Evolutionary conservation across 768 basidiomycete species (phyloP), one percentile per base, ranked within the genome.

Genomic region (Jaapia argillacea): DNA sequence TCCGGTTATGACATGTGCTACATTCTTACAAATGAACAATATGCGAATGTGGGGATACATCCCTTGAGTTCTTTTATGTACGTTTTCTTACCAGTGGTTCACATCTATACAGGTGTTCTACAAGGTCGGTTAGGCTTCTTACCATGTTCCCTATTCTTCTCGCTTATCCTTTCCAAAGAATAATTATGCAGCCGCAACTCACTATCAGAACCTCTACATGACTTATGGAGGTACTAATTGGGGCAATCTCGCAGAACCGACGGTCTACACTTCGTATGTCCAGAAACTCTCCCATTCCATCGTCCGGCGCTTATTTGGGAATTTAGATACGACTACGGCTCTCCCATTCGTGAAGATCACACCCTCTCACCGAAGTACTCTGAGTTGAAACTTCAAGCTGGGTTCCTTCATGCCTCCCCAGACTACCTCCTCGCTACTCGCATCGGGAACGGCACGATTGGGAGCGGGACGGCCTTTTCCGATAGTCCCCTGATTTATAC

Each of bases 1-100:
- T 46, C 55, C 14, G 53, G 56, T 18, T 57, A 57, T 26, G 56
- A 56, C 31, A 41, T 41, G 22, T 57, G 56, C 40, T 56, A 53
- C 41, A 31, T 45, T 21, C 47, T 57, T 10, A 44, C 44, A 3
- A 51, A 51, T 35, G 48, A 51, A 21, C 43, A 56, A 31, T 57
- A 56, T 31, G 56, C 51, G 1, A 56, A 56, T 33, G 56, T 57
- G 55, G 27, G 63, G 58, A 13, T 61, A 60, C 38, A 50, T 61
- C 40, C 45, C 52, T 14, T 37, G 54, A 25, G 42, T 52, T 7
- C 49, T 43, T 43, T 57, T n/a, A 55, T 10, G 44, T 28, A 41
- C 46, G 46, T 49, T 14, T 46, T 28, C 26, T 47, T n/a, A n/a
- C n/a, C n/a, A 47, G 51, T 14, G 38, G 54, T 27, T 44, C 51